Evolutionary conservation across 2,329 filamentous ascomycete species (phyloP).

Genomic region (Ceratocystis albifundus): DNA sequence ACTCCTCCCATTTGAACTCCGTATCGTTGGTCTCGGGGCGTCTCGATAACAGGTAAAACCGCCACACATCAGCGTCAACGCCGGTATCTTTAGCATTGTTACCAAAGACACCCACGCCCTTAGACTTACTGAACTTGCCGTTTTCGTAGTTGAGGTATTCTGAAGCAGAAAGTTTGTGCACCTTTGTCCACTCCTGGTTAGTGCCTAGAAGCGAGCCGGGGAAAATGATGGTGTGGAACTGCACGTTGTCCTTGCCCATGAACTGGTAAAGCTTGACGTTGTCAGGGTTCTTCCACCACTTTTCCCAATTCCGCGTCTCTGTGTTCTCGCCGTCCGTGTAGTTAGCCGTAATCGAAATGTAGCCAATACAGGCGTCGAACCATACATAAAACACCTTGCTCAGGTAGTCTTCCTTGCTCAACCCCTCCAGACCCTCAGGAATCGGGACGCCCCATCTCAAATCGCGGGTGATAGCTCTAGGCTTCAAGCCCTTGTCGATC

Average conservation of each 20-base stretch:
- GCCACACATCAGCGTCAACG: conserved; percentile 76
- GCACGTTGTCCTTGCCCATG: conserved; percentile 66
- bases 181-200: conserved; percentile 74
- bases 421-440: conserved; percentile 37
- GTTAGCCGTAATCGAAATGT: conserved; percentile 85
- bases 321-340: conserved; percentile 52
- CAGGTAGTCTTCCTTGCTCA: conserved; percentile 44
- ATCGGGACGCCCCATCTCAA: conserved; percentile 72
- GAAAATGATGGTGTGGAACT: conserved; percentile 67
- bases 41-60: conserved; percentile 78
- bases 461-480: conserved; percentile 82
- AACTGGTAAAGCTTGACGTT: conserved; percentile 86
- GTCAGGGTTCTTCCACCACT: conserved; percentile 88
- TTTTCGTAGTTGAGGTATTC: conserved; percentile 79
- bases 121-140: conserved; percentile 87
- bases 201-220: conserved; percentile 79
- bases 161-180: conserved; percentile 77
- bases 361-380: conserved; percentile 90
- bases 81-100: conserved; percentile 81
- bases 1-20: conserved; percentile 79
- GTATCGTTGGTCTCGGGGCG: conserved; percentile 77
- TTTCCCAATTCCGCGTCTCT: conserved; percentile 61
- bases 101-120: conserved; percentile 82
- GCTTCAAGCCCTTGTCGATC: conserved; percentile 73
- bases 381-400: conserved; percentile 77